Evolutionary conservation across 2,329 filamentous ascomycete species (phyloP), one percentile per base, ranked within the genome.

Genomic region (Cladophialophora chaetospira): DNA sequence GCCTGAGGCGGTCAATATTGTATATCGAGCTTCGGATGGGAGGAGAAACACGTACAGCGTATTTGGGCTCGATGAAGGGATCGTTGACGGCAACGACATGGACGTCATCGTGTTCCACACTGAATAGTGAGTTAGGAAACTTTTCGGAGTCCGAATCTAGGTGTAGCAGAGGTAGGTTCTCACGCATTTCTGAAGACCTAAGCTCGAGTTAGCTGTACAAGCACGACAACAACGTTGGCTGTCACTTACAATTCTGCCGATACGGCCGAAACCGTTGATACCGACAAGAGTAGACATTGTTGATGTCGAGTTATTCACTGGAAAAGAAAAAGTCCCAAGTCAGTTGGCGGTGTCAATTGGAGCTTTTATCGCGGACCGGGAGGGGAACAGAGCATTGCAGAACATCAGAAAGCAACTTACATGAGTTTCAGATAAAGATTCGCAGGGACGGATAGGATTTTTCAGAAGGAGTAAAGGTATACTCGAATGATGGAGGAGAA

Each of bases 201-300:
- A 40, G 29, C 59, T 33, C 25, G 38, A 44, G 63, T 71, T 69
- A 72, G 70, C 58, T 44, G 42, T 29, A 35, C 11, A 45, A 17
- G 17, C 29, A 58, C 36, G 42, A 40, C 42, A 48, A 53, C 38
- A 25, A 45, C 42, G 44, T 33, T 46, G 31, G 33, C 26, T 47
- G 57, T 19, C 36, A 76, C 76, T 72, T 71, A 79, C 85, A 78
- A 99, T 97, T 78, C 94, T 89, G 74, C 94, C 94, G 80, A 99
- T 99, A 80, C 94, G 92, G 82, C 94, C 94, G 84, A 99, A 99
- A 79, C 94, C 93, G 88, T 97, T 97, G 88, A 96, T 97, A 78
- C 91, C 91, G 76, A 95, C 90, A 86, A 95, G 85, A 75, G 82
- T 76, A 74, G 74, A 71, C 78, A 82, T 83, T 64, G 70, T 81